Percentiles rank a stretch among this genome's conserved stretches.
These are phyloP conservation scores for Entonaema liquescens DNA, from an alignment of 495 filamentous ascomycete species.

Conservation along the genomic window DNA sequence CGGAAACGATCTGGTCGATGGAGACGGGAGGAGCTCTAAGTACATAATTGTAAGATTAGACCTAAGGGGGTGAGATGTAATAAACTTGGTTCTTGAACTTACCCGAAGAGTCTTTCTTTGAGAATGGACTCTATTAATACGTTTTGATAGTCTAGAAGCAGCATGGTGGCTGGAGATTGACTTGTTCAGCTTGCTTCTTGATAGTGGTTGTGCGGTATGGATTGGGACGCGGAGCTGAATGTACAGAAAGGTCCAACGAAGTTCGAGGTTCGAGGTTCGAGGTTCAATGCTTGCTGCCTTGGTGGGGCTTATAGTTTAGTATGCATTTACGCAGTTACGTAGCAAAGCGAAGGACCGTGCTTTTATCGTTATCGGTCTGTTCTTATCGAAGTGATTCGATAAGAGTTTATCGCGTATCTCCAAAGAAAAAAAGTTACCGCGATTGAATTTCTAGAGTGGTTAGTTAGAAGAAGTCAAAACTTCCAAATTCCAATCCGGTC, in stretches of 20 bases:
- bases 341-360: conserved; percentile 18
- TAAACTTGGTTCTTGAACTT: conserved; percentile 39
- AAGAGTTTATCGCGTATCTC: conserved; percentile 41
- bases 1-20: conserved; percentile 96
- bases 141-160: conserved; percentile 99
- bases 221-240: conserved; percentile 23
- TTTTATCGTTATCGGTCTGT: background rate
- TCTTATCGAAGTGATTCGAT: conserved; percentile 11
- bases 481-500: conserved; percentile 17
- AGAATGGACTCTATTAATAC: conserved; percentile 95
- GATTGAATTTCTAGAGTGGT: conserved; percentile 2
- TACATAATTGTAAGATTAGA: conserved; percentile 14
- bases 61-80: background rate
- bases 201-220: conserved; percentile 18
- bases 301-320: conserved; percentile 23
- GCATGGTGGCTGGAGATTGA: conserved; percentile 66
- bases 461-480: conserved; percentile 11
- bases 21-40: conserved; percentile 79
- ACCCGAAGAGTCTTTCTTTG: conserved; percentile 94
- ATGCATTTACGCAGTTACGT: conserved; percentile 28
- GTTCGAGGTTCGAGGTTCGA: conserved; percentile 10
- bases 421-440: conserved; percentile 39
- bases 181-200: conserved; percentile 22
- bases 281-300: conserved; percentile 28
- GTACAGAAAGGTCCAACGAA: conserved; percentile 13